Conservation (phyloP, 257 asterid genomes). For the Penstemon eatonii region DNA sequence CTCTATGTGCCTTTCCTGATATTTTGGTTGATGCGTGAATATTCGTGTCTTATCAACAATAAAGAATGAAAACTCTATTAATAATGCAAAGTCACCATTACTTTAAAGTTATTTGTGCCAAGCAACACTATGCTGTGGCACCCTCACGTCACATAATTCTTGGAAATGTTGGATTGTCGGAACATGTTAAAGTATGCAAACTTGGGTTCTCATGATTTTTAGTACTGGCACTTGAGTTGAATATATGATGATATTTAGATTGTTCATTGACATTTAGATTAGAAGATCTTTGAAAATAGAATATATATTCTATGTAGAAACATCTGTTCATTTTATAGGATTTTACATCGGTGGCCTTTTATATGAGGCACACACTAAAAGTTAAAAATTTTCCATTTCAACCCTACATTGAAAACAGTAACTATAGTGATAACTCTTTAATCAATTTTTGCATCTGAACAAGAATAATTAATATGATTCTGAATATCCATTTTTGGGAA, state of each 20-base stretch:
- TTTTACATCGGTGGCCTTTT: background rate
- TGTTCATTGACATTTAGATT: background rate
- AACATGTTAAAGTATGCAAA: background rate
- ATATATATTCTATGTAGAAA: background rate
- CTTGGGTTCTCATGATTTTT: background rate
- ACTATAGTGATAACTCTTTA: background rate
- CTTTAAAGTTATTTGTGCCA: background rate
- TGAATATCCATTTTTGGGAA: background rate
- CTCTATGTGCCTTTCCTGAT: slow-evolving; percentile 9
- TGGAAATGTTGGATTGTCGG: background rate
- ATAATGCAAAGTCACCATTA: slow-evolving; percentile 4
- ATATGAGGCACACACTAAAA: background rate
- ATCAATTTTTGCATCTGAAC: background rate
- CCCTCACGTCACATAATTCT: slow-evolving; percentile 1
- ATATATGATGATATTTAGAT: background rate
- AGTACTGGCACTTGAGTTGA: background rate
- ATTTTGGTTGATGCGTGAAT: slow-evolving; percentile 21
- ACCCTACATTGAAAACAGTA: background rate
- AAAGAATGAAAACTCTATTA: background rate
- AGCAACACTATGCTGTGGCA: background rate
- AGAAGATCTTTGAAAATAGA: background rate
- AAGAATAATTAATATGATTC: background rate
- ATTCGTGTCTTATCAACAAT: slow-evolving; percentile 6
- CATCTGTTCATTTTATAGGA: background rate
- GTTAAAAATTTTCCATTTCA: background rate